These are phyloP conservation scores for Primulina tabacum DNA, from an alignment of 257 asterid genomes.

Conservation along the genomic window DNA sequence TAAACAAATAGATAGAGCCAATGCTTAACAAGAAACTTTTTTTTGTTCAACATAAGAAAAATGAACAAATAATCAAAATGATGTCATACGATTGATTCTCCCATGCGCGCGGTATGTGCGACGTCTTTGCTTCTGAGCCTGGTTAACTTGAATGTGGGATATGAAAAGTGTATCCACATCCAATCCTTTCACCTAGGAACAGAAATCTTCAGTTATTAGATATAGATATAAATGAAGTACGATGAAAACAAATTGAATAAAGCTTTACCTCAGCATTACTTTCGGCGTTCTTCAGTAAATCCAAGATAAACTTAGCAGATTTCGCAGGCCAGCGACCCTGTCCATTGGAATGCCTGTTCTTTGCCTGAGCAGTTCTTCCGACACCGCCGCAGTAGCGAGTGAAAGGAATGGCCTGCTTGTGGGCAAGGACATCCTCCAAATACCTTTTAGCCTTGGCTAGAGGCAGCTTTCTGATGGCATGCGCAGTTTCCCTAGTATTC, in stretches of 20 bases:
- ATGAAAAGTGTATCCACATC: constrained; percentile 89
- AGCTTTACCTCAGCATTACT: constrained; percentile 64
- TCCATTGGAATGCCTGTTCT: constrained; percentile 68
- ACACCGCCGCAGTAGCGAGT: constrained; percentile 82
- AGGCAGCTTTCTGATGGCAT: constrained; percentile 70
- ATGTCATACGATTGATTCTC: constrained; percentile 60
- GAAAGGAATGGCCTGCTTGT: constrained; percentile 89
- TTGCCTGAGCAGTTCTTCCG: constrained; percentile 74
- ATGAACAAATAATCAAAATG: background rate
- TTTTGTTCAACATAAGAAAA: background rate
- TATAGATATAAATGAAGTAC: background rate
- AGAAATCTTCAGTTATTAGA: background rate
- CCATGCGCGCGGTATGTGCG: constrained; percentile 87
- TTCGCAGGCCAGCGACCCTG: constrained; percentile 83
- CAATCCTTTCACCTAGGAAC: constrained; percentile 73
- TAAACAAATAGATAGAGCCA: background rate
- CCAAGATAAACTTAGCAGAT: constrained; percentile 63
- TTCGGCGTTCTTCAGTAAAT: constrained; percentile 70
- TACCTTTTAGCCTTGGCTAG: constrained; percentile 80
- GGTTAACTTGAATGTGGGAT: constrained; percentile 88
- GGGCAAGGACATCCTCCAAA: constrained; percentile 81
- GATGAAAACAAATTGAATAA: background rate
- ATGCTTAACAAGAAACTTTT: too few relatives aligned
- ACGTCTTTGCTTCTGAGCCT: constrained; percentile 85
- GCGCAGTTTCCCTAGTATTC: constrained; percentile 92